Evolutionary conservation across 192 early-diverging fungal species (phyloP), one percentile per base, ranked within the genome.

Genomic region (Backusella macrospora): DNA sequence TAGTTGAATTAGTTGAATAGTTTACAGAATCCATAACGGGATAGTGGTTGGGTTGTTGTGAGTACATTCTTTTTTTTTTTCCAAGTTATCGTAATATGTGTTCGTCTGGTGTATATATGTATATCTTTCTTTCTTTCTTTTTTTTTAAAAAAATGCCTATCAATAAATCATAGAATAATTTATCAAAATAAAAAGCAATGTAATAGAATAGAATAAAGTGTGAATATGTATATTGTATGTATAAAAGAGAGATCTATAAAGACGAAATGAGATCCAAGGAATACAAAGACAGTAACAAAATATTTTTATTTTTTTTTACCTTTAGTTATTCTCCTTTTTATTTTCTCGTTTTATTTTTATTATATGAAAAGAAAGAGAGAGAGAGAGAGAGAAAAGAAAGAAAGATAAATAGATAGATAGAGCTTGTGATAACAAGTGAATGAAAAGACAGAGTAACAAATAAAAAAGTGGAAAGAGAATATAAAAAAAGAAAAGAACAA

Each of bases 21-120:
- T 59, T 59, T 59, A 59, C 52, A 59, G 52, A 18, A 59, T 59
- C 52, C 52, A 59, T 59, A 18, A 59, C 52, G 52, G 52, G 52
- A 59, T 59, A 59, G 12, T 59, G 52, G 52, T 59, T 59, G 9
- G 52, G 52, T 59, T 59, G 52, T 59, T 59, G 52, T 26, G 52
- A 59, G 21, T 59, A 59, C 52, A 59, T 59, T 0, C 26, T 59
- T 55, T 46, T 9, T 55, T 55, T 8, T 55, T 55, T 55, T 4
- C 23, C 18, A 55, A 23, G 52, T 18, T 59, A 59, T 59, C 26
- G 13, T 52, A 18, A n/a, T 43, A 52, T 59, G n/a, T 59, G 6
- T 26, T 59, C 16, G 48, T 49, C n/a, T 49, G 8, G 42, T 43
- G 10, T 43, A 10, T 59, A 59, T 59, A 21, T 59, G 26, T 59